phyloP scores from a whole-genome alignment of 768 basidiomycete species.

The Kwoniella dejecticola region DNA sequence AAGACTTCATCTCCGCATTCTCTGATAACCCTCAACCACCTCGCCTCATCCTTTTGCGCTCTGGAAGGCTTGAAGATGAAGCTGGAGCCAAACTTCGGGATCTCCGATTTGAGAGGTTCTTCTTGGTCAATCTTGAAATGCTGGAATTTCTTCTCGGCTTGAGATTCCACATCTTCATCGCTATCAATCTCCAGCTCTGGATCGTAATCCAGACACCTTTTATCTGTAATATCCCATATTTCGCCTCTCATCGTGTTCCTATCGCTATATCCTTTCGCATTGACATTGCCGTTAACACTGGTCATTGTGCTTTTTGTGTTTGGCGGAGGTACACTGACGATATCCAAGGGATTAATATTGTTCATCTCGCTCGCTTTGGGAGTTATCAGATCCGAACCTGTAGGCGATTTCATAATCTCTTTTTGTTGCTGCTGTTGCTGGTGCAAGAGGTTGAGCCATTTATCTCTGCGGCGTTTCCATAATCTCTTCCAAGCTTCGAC shows the following conservation, averaged over 20 bases:
- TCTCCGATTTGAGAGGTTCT: conserved; percentile 23
- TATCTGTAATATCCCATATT: neutral
- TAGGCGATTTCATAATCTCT: conserved; percentile 8
- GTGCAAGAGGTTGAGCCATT: conserved; percentile 33
- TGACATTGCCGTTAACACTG: neutral
- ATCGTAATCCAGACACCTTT: conserved; percentile 33
- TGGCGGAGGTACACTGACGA: conserved; percentile 20
- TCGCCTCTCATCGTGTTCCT: neutral
- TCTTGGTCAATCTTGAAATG: conserved; percentile 61
- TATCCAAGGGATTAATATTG: conserved; percentile 25
- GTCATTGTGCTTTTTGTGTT: conserved; percentile 2
- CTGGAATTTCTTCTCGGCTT: conserved; percentile 7
- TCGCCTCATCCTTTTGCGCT: conserved; percentile 74
- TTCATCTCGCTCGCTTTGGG: conserved; percentile 19
- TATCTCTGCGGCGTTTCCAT: conserved; percentile 45
- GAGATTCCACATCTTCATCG: conserved; percentile 33
- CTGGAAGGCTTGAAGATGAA: conserved; percentile 79
- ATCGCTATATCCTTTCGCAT: neutral
- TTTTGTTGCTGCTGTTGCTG: neutral
- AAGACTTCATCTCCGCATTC: conserved; percentile 72
- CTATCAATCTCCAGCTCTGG: conserved; percentile 40
- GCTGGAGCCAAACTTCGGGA: conserved; percentile 39
- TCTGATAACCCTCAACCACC: conserved; percentile 89
- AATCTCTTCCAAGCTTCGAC: conserved; percentile 60
- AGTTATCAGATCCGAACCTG: conserved; percentile 28